Percentiles rank a stretch among this genome's conserved stretches.
Evolutionary conservation across 108 stramenopile genomes (phyloP).

Genomic region (Craspedostauros australis): DNA sequence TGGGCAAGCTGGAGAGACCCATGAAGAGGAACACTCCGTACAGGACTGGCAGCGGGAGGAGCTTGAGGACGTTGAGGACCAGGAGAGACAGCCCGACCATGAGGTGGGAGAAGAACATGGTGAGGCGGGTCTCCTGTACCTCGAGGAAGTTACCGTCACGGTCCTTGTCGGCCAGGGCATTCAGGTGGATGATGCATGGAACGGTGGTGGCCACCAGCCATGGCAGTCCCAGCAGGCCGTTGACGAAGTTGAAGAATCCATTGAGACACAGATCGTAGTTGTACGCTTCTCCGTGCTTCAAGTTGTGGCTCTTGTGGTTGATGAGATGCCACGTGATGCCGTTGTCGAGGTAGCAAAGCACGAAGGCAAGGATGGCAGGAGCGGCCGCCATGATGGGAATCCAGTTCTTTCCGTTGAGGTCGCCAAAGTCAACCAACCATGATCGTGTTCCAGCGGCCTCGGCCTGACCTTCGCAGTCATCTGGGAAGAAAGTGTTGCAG

Average conservation of each 20-base stretch:
- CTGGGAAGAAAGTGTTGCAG: slow-evolving; percentile 34
- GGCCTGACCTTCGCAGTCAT: slow-evolving; percentile 34
- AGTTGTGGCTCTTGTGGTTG: slow-evolving; percentile 24
- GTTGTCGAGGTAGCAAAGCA: slow-evolving; percentile 43
- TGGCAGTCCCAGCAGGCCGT: slow-evolving; percentile 33
- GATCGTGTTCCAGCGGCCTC: slow-evolving; percentile 25
- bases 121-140: slow-evolving; percentile 40
- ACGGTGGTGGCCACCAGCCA: slow-evolving; percentile 49
- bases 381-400: slow-evolving; percentile 44
- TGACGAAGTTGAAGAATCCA: slow-evolving; percentile 32
- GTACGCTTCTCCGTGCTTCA: slow-evolving; percentile 45
- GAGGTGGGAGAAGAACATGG: slow-evolving; percentile 22
- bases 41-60: slow-evolving; percentile 36
- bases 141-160: slow-evolving; percentile 17
- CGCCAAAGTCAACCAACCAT: slow-evolving; percentile 38
- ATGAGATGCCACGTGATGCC: slow-evolving; percentile 40
- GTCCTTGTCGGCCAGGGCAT: slow-evolving; percentile 29
- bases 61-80: slow-evolving; percentile 13
- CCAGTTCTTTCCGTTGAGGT: slow-evolving; percentile 44
- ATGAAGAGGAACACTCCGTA: slow-evolving; percentile 47
- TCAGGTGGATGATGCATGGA: slow-evolving; percentile 32
- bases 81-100: slow-evolving; percentile 18
- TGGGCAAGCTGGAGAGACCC: slow-evolving; percentile 29
- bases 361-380: slow-evolving; percentile 44
- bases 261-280: slow-evolving; percentile 29